phyloP scores from a whole-genome alignment of 495 filamentous ascomycete genomes.

The Venustampulla echinocandica region DNA sequence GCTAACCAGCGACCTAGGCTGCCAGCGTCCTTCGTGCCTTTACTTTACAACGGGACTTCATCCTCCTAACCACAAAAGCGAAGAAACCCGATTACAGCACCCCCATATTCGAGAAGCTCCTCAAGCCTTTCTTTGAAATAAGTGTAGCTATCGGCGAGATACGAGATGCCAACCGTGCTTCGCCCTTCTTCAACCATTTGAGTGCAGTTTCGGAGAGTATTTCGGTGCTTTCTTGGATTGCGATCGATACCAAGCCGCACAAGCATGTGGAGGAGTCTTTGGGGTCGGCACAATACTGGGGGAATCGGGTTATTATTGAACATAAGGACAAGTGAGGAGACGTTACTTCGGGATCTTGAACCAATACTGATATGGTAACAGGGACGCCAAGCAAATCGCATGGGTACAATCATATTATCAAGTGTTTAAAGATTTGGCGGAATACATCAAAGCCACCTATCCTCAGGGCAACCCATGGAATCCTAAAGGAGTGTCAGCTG shows the following conservation, averaged over 20 bases:
- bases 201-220: conserved; percentile 85
- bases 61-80: conserved; percentile 80
- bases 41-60: conserved; percentile 74
- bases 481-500: conserved; percentile 62
- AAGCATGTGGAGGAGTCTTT: conserved; percentile 74
- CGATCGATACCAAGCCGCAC: conserved; percentile 64
- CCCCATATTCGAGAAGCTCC: conserved; percentile 57
- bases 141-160: conserved; percentile 73
- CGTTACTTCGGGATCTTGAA: neutral
- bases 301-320: conserved; percentile 81
- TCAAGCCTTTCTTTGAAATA: conserved; percentile 57
- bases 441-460: conserved; percentile 77
- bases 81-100: conserved; percentile 77
- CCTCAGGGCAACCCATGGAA: conserved; percentile 82
- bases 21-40: conserved; percentile 37
- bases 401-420: conserved; percentile 85
- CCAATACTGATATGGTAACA: conserved; percentile 25
- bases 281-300: conserved; percentile 76
- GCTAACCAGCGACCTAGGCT: conserved; percentile 17
- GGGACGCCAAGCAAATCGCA: conserved; percentile 68
- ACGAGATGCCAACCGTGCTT: conserved; percentile 65
- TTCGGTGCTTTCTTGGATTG: conserved; percentile 76
- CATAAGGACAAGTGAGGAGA: conserved; percentile 76
- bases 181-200: conserved; percentile 65
- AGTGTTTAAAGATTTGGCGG: conserved; percentile 68